Percentiles rank a stretch among this genome's conserved stretches.
Conservation (phyloP, 352 stramenopile species). For the Globisporangium canariense region DNA sequence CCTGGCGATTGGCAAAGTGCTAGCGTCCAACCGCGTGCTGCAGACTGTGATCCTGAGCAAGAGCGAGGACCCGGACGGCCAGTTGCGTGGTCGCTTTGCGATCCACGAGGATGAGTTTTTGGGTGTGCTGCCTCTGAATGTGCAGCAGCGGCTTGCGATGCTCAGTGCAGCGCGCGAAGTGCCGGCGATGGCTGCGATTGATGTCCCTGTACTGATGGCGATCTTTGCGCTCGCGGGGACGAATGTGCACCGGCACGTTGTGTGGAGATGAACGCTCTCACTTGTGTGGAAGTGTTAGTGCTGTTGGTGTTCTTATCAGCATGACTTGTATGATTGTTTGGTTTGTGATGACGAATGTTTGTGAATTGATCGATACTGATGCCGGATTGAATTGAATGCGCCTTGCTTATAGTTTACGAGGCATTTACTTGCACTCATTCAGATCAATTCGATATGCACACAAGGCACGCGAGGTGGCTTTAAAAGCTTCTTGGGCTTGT, state of each 20-base stretch:
- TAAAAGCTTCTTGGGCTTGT: not conserved
- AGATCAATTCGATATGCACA: too few species aligned
- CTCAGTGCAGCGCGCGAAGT: constrained; percentile 14
- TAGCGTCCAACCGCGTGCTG: constrained; percentile 25
- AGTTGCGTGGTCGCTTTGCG: constrained; percentile 21
- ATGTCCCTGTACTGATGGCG: constrained; percentile 26
- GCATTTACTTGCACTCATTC: too few species aligned
- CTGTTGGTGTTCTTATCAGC: too few species aligned
- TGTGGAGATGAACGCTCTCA: constrained; percentile 30
- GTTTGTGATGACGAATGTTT: too few species aligned
- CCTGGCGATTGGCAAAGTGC: constrained; percentile 16
- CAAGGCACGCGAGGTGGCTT: not conserved
- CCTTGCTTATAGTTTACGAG: not conserved
- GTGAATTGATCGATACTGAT: not conserved
- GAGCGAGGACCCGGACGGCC: constrained; percentile 17
- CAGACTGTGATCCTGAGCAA: constrained; percentile 27
- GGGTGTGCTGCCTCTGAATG: constrained; percentile 17
- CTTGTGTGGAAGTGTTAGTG: too few species aligned
- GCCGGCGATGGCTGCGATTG: constrained; percentile 17
- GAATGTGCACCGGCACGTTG: constrained; percentile 23
- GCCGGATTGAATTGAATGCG: not conserved
- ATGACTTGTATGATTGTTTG: constrained; percentile 1
- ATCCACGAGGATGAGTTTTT: constrained; percentile 27
- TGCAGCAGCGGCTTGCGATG: constrained; percentile 24
- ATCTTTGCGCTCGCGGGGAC: constrained; percentile 29